Evolutionary conservation across 2,329 filamentous ascomycete genomes (phyloP).

Genomic region (Metarhizium humberi): DNA sequence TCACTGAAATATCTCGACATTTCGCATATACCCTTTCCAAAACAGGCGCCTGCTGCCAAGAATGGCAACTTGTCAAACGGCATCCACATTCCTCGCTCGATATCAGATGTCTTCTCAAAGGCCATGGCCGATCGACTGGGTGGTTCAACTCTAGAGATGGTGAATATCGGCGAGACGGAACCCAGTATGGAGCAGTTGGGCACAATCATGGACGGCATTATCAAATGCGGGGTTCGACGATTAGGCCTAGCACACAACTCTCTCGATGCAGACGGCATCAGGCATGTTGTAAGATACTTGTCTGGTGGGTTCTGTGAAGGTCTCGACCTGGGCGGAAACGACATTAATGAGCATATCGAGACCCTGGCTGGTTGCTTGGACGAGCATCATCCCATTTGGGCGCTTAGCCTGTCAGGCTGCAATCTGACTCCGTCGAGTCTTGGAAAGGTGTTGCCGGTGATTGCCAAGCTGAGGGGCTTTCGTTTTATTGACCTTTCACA

Average conservation of each 20-base stretch:
- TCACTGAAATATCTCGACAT: constrained; percentile 81
- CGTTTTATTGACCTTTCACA: constrained; percentile 89
- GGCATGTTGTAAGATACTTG: constrained; percentile 69
- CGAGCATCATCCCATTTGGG: constrained; percentile 56
- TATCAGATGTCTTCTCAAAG: constrained; percentile 59
- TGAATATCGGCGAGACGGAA: constrained; percentile 74
- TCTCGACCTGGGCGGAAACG: constrained; percentile 81
- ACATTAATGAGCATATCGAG: constrained; percentile 48
- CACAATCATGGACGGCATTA: constrained; percentile 71
- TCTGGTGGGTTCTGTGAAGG: constrained; percentile 72
- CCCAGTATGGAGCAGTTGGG: constrained; percentile 63
- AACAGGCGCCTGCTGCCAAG: constrained; percentile 20
- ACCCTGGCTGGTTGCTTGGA: constrained; percentile 42
- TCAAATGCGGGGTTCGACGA: constrained; percentile 65
- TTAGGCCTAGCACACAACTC: constrained; percentile 78
- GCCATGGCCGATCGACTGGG: constrained; percentile 69
- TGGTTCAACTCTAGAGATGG: constrained; percentile 66
- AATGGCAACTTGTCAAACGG: constrained; percentile 23
- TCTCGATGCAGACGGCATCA: constrained; percentile 63
- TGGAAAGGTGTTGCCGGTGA: constrained; percentile 62
- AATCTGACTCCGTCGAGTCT: constrained; percentile 66
- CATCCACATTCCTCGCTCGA: constrained; percentile 22
- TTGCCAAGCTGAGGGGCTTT: constrained; percentile 62
- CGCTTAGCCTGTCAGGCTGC: constrained; percentile 78
- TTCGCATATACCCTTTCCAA: constrained; percentile 73